These are phyloP conservation scores for Trichoderma reesei DNA, from an alignment of 495 filamentous ascomycete species.

Conservation along the genomic window DNA sequence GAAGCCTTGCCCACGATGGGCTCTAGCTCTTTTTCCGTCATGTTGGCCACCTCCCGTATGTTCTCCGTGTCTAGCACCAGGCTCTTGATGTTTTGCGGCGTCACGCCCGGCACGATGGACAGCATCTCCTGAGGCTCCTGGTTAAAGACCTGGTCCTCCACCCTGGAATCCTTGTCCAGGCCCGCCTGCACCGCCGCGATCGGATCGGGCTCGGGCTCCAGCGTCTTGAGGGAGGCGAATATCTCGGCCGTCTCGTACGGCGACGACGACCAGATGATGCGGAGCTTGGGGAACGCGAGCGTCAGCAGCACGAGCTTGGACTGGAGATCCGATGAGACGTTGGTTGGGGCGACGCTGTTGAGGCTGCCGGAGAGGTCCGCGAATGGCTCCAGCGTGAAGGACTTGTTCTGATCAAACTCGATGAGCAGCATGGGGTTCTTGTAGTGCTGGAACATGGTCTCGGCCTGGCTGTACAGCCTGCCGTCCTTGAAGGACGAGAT, in stretches of 20 bases:
- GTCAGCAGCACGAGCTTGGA: slow-evolving; percentile 87
- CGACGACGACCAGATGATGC: slow-evolving; percentile 85
- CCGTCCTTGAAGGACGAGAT: slow-evolving; percentile 87
- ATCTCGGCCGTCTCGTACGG: slow-evolving; percentile 98
- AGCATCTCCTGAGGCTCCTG: slow-evolving; percentile 76
- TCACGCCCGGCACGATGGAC: slow-evolving; percentile 76
- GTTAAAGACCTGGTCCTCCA: slow-evolving; percentile 49
- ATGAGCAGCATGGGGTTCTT: slow-evolving; percentile 84
- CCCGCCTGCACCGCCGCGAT: slow-evolving; percentile 76
- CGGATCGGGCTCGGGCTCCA: slow-evolving; percentile 82
- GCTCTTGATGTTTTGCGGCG: slow-evolving; percentile 58
- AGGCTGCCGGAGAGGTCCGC: slow-evolving; percentile 65
- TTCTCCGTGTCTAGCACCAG: slow-evolving; percentile 65
- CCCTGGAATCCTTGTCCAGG: slow-evolving; percentile 49
- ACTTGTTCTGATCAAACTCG: slow-evolving; percentile 95
- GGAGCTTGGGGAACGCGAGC: slow-evolving; percentile 79
- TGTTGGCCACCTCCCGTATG: slow-evolving; percentile 78
- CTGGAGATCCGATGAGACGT: slow-evolving; percentile 65
- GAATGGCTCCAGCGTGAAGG: slow-evolving; percentile 91
- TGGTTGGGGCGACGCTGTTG: slow-evolving; percentile 42
- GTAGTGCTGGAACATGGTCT: slow-evolving; percentile 92
- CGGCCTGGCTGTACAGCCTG: slow-evolving; percentile 82
- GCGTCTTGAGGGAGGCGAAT: slow-evolving; percentile 84
- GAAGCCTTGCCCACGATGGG: slow-evolving; percentile 70
- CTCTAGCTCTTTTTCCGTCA: slow-evolving; percentile 62